A percentile compares a stretch with the other conserved stretches of the same genome.
Conservation (phyloP, 116 monocot species). For the Dioscorea cayenensis region DNA sequence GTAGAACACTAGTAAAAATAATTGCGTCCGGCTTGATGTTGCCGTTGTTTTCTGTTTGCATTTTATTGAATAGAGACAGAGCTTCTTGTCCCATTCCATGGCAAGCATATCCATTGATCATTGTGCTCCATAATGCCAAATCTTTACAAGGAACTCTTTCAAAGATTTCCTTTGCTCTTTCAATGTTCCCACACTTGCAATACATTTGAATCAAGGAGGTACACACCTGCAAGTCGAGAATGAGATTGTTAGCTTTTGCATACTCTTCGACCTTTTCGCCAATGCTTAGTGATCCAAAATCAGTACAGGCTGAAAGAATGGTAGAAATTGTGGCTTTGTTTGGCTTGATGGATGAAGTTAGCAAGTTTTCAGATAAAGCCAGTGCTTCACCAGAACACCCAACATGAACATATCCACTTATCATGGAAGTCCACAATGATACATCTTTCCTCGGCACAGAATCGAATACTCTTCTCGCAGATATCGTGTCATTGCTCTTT, state of each 20-base stretch:
- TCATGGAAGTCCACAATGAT: constrained; percentile 54
- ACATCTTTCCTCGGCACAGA: constrained; percentile 20
- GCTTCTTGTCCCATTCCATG: constrained; percentile 39
- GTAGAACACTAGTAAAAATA: constrained; percentile 30
- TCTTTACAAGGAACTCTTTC: constrained; percentile 15
- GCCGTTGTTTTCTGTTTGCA: constrained; percentile 18
- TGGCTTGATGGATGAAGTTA: constrained; percentile 15
- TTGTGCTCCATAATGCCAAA: constrained; percentile 35
- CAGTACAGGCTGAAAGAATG: constrained; percentile 36
- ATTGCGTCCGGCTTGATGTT: constrained; percentile 28
- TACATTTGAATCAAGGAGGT: constrained; percentile 51
- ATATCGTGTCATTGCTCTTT: constrained; percentile 23
- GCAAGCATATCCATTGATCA: constrained; percentile 46
- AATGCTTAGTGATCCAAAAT: constrained; percentile 16
- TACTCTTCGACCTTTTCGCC: constrained; percentile 22
- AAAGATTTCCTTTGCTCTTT: constrained; percentile 38
- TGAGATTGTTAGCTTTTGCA: constrained; percentile 8
- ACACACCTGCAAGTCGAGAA: constrained; percentile 20
- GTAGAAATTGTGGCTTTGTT: constrained; percentile 25
- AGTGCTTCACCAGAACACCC: constrained; percentile 23
- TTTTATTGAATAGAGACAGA: constrained; percentile 23
- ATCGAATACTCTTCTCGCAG: constrained; percentile 34
- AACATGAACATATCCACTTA: constrained; percentile 30
- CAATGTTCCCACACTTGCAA: constrained; percentile 32
- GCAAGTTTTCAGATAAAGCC: constrained; percentile 22